Percentiles rank a stretch among this genome's conserved stretches.
phyloP scores from a whole-genome alignment of 768 basidiomycete species.

The Mycena polygramma region DNA sequence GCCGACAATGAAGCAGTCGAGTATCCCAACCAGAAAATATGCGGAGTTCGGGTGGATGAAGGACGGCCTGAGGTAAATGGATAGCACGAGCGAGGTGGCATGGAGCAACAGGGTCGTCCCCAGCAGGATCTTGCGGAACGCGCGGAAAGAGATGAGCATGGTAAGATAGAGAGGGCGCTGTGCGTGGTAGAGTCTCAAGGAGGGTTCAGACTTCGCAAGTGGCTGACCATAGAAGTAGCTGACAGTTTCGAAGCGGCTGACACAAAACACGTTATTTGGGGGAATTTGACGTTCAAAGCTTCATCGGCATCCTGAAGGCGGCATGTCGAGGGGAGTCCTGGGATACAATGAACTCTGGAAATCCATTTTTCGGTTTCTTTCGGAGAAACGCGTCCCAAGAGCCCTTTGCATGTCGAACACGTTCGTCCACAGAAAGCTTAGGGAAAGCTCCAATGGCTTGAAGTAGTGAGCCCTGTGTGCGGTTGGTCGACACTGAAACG shows the following conservation, averaged over 20 bases:
- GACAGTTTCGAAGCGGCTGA: neutral
- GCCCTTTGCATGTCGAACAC: too few species aligned
- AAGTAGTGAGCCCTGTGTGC: too few species aligned
- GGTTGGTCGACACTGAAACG: too few species aligned
- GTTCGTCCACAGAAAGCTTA: too few species aligned
- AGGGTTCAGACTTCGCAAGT: neutral
- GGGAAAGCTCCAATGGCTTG: too few species aligned
- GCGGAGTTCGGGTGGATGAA: slow-evolving; percentile 52
- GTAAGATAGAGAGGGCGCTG: neutral
- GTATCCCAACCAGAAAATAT: slow-evolving; percentile 57
- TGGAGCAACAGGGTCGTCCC: slow-evolving; percentile 55
- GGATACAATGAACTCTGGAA: too few species aligned
- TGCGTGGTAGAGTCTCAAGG: neutral
- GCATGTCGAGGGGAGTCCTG: too few species aligned
- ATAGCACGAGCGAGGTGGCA: slow-evolving; percentile 49
- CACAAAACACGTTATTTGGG: neutral
- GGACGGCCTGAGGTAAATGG: slow-evolving; percentile 49
- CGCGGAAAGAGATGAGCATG: slow-evolving; percentile 61
- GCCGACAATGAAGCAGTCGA: slow-evolving; percentile 39
- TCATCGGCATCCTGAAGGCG: too few species aligned
- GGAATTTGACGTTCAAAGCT: neutral
- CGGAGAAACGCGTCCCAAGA: too few species aligned
- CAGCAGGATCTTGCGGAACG: slow-evolving; percentile 57
- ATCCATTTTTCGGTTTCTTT: too few species aligned
- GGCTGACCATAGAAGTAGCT: slow-evolving; percentile 24